Conservation (phyloP, 176 grass and related monocot genomes). For the Oryza australiensis region DNA sequence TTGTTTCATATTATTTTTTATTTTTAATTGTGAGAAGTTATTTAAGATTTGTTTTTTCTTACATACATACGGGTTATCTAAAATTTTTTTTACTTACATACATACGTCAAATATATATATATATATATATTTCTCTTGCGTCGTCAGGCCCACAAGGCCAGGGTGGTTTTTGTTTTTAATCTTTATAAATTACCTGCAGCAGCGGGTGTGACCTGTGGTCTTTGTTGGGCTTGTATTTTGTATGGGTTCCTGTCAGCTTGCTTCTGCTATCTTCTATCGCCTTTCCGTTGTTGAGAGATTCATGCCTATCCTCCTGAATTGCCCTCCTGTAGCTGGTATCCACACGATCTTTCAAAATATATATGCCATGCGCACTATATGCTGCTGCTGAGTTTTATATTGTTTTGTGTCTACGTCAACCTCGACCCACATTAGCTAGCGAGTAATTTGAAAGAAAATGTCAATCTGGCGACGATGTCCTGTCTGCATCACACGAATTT, state of each 20-base stretch:
- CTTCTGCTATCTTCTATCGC: not conserved
- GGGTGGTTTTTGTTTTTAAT: not conserved
- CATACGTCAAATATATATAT: too few relatives aligned
- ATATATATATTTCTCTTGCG: too few relatives aligned
- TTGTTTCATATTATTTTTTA: too few relatives aligned
- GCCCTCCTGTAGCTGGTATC: not conserved
- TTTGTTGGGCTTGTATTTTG: not conserved
- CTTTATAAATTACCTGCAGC: not conserved
- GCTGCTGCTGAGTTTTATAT: not conserved
- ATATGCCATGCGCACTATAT: not conserved
- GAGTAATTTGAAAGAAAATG: not conserved
- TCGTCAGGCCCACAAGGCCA: not conserved
- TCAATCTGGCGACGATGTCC: not conserved
- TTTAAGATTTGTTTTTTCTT: too few relatives aligned
- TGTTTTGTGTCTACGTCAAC: not conserved
- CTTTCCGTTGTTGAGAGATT: conserved; percentile 8
- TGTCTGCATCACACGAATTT: not conserved
- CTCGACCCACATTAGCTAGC: not conserved
- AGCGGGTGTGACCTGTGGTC: not conserved
- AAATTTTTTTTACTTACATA: too few relatives aligned
- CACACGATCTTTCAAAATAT: not conserved
- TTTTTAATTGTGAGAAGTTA: too few relatives aligned
- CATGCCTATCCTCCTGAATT: conserved; percentile 31
- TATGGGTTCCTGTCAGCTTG: not conserved
- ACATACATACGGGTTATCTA: too few relatives aligned